Conservation (phyloP, 176 grass and related monocot genomes). For the Coix lacrymajobi region DNA sequence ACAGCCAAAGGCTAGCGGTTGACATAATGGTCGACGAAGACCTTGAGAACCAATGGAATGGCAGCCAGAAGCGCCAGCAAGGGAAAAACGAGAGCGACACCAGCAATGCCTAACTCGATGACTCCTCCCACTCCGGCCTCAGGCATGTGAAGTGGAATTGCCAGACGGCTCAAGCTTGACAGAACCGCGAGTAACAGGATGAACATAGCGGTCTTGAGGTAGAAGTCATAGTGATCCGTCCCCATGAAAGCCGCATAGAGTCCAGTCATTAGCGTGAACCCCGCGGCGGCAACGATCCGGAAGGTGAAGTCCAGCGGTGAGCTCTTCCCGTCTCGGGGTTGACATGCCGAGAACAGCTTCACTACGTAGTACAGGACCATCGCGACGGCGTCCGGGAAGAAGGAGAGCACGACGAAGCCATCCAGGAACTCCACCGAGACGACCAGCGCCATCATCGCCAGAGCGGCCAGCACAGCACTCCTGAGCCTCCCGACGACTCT, state of each 20-base stretch:
- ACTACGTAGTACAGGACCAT: neutral
- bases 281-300: neutral
- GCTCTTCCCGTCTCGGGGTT: neutral
- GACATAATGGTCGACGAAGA: neutral
- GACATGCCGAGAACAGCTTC: neutral
- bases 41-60: neutral
- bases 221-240: neutral
- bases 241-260: conserved; percentile 15
- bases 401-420: neutral
- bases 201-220: conserved; percentile 26
- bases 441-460: neutral
- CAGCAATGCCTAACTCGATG: neutral
- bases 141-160: neutral
- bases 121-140: neutral
- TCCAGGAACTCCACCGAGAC: conserved; percentile 17
- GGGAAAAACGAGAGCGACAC: neutral
- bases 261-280: neutral
- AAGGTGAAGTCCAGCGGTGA: neutral
- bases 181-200: neutral
- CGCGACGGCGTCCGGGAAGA: neutral
- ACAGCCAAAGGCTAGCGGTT: neutral
- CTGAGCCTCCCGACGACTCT: neutral
- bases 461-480: neutral
- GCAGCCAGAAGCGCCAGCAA: neutral
- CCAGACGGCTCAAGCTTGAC: conserved; percentile 29